Base-by-base conservation (phyloP, 2,329 filamentous ascomycete species). In the Phaeoacremonium minimum region DNA sequence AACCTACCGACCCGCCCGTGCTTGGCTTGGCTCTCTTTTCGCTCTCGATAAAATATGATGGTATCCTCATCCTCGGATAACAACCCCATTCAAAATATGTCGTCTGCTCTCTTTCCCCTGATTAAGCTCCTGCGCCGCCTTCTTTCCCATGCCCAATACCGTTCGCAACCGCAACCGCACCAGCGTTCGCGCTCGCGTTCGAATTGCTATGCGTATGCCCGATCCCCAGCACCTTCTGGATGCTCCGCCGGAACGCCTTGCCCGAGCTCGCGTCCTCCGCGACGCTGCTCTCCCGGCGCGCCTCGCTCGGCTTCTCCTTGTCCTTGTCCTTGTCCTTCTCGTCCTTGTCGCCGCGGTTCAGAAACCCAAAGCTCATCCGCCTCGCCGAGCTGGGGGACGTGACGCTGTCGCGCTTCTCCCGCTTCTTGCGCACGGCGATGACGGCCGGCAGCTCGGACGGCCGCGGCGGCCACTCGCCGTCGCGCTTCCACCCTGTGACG, bases 401-500 rank as follows among this genome's bases (percentile, higher is more conserved):
- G 18, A 40, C 47, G 3, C 43, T 34, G 2, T 47, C 37, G 18
- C 48, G 33, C 13, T 46, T 20, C 14, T 9, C 31, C 28, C 3
- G 44, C 40, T 16, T 42, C 47, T 61, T 68, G 28, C 61, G 60
- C 9, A 59, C 51, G 4, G 57, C 60, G 4, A 63, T 52, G 9
- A 47, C 58, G 42, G 51, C 60, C 36, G 47, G 63, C 44, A 70
- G 57, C 51, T 75, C 67, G 14, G 65, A 64, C 1, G 71, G 58
- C 47, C 77, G 78, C 2, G 86, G 87, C 5, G 91, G 90, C 91
- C 91, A 97, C 59, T 95, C 87, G 13, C 89, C 90, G 50, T 93
- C 87, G 28, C 87, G 75, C 60, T 94, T 95, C 91, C 91, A 96
- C 30, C 91, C 91, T 18, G 84, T 74, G 1, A 97, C 89, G 46